These are phyloP conservation scores for Chaetomiaceae sp. DNA, from an alignment of 2,329 filamentous ascomycete genomes.

Conservation along the genomic window DNA sequence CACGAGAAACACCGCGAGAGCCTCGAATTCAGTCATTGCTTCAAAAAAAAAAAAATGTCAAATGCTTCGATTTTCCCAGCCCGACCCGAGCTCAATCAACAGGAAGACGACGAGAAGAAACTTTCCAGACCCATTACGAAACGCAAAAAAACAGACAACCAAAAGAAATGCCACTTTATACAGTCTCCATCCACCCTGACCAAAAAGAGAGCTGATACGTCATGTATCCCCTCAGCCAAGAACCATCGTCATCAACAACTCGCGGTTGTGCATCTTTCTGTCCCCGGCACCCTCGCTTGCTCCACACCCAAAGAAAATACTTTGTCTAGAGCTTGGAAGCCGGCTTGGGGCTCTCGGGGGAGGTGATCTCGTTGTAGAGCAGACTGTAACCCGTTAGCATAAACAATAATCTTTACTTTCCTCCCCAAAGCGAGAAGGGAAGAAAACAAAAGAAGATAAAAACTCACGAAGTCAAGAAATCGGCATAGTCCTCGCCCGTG, in stretches of 20 bases:
- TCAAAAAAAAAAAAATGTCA: neutral
- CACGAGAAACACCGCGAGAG: no score
- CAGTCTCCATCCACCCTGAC: neutral
- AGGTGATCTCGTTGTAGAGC: conserved; percentile 83
- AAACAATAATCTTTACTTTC: conserved; percentile 10
- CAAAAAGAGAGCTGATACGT: neutral
- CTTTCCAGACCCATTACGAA: neutral
- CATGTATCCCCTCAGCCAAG: neutral
- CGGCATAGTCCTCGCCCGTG: conserved; percentile 94
- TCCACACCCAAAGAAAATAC: no score
- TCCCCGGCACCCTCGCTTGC: no score
- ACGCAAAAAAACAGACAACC: neutral
- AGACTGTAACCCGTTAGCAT: conserved; percentile 48
- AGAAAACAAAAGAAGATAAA: neutral
- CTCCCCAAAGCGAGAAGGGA: neutral
- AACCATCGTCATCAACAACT: neutral
- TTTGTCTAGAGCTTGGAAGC: conserved; percentile 63
- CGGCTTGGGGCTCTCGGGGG: conserved; percentile 55
- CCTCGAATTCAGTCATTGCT: no score
- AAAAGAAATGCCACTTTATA: neutral
- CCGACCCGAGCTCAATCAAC: neutral
- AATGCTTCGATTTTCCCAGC: neutral
- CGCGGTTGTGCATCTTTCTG: no score
- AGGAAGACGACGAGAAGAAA: no score
- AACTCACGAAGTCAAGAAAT: conserved; percentile 81